A percentile compares a stretch with the other conserved stretches of the same genome.
Evolutionary conservation across 441 rosid species (phyloP).

Genomic region (Gossypium lobatum): DNA sequence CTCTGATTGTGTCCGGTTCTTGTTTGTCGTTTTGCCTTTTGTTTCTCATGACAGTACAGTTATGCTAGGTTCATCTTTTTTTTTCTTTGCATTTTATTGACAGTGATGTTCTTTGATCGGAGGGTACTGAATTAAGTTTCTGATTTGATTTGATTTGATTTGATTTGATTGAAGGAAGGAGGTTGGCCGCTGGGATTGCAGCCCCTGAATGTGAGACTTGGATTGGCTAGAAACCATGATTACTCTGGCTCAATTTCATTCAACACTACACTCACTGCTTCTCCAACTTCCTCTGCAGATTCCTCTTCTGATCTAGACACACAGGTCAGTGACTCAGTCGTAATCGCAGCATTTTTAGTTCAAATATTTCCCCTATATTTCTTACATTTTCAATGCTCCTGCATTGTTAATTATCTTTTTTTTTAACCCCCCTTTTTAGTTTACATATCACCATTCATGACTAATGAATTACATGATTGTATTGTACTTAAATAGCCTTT

Average conservation of each 20-base stretch:
- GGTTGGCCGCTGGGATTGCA: conserved; percentile 64
- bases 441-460: no score
- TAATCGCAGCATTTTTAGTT: neutral
- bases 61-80: neutral
- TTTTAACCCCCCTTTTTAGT: no score
- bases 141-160: neutral
- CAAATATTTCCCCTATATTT: neutral
- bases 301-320: conserved; percentile 54
- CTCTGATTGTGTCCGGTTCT: neutral
- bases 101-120: neutral
- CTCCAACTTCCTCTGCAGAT: conserved; percentile 41
- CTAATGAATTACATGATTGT: no score
- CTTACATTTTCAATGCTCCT: neutral
- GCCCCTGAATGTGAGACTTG: conserved; percentile 44
- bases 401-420: neutral
- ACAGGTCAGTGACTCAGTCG: conserved; percentile 30
- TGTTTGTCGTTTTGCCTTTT: conserved; percentile 4
- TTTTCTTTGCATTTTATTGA: conserved; percentile 4
- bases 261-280: conserved; percentile 42
- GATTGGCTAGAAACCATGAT: conserved; percentile 28
- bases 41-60: neutral
- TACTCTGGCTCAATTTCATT: conserved; percentile 41
- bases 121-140: neutral
- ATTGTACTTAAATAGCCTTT: neutral
- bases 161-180: conserved; percentile 40